These are phyloP conservation scores for Iris pallida DNA, from an alignment of 116 monocot species.

Conservation along the genomic window DNA sequence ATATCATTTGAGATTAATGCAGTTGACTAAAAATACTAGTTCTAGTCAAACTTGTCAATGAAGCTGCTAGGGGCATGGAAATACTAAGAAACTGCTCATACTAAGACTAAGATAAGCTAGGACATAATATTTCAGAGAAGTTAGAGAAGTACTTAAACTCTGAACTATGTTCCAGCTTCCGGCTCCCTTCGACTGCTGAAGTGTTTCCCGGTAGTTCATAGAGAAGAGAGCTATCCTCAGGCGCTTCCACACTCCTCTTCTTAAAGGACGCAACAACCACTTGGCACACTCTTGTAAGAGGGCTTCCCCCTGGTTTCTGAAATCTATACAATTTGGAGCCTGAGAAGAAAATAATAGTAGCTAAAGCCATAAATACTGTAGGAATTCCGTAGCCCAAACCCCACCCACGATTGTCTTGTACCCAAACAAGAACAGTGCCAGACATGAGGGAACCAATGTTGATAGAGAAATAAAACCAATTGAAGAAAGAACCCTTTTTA, in stretches of 20 bases:
- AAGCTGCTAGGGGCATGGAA: no score
- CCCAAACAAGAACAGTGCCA: constrained; percentile 36
- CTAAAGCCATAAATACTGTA: constrained; percentile 39
- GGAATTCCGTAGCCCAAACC: constrained; percentile 46
- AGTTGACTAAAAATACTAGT: no score
- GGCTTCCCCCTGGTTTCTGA: constrained; percentile 42
- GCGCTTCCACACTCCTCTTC: constrained; percentile 26
- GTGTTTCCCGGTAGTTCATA: constrained; percentile 30
- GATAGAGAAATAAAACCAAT: constrained; percentile 54
- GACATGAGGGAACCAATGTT: constrained; percentile 47
- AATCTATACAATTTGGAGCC: constrained; percentile 39
- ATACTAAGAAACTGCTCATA: no score
- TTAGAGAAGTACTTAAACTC: constrained; percentile 18
- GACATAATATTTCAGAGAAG: neutral
- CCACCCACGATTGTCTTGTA: constrained; percentile 54
- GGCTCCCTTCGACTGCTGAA: constrained; percentile 36
- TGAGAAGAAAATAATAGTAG: constrained; percentile 32
- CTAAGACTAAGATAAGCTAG: no score
- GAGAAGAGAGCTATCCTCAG: constrained; percentile 32
- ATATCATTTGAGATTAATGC: no score
- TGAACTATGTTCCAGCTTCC: constrained; percentile 35
- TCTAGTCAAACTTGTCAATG: no score
- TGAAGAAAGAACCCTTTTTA: constrained; percentile 51
- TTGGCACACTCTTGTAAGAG: constrained; percentile 38
- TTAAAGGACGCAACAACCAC: constrained; percentile 33